Evolutionary conservation across 192 early-diverging fungal genomes (phyloP).

Genomic region (Coemansia sp.): DNA sequence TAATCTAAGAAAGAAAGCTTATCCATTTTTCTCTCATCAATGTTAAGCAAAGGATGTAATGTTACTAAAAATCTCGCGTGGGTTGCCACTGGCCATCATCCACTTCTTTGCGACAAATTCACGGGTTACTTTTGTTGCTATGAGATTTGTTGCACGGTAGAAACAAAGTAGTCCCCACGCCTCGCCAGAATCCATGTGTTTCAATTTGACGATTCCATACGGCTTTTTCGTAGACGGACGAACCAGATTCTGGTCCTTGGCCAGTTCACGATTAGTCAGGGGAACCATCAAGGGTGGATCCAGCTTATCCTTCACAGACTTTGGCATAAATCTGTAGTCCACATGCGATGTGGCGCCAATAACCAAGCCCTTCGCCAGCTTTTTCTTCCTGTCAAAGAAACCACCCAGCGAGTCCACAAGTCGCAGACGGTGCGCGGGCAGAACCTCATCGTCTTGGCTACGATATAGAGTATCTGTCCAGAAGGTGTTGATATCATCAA

Average conservation of each 20-base stretch:
- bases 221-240: constrained; percentile 13
- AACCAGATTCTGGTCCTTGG: constrained; percentile 3
- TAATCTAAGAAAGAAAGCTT: constrained; percentile 2
- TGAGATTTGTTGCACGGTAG: constrained; percentile 31
- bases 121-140: constrained; percentile 28
- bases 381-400: constrained; percentile 36
- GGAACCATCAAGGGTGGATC: constrained; percentile 27
- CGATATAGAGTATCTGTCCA: constrained; percentile 38
- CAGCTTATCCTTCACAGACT: constrained; percentile 26
- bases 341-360: constrained; percentile 41
- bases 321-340: constrained; percentile 34
- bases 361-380: constrained; percentile 36
- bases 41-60: constrained; percentile 38
- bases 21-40: too few species aligned
- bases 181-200: constrained; percentile 29
- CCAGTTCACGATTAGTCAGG: constrained; percentile 37
- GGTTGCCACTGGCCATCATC: constrained; percentile 46
- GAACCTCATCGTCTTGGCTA: constrained; percentile 33
- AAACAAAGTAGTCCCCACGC: constrained; percentile 44
- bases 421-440: constrained; percentile 36
- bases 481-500: constrained; percentile 52
- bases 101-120: constrained; percentile 43
- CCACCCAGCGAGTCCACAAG: constrained; percentile 37
- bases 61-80: constrained; percentile 44
- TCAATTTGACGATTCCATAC: constrained; percentile 25